A percentile compares a stretch with the other conserved stretches of the same genome.
These are phyloP conservation scores for Stagonosporopsis rhizophila DNA, from an alignment of 2,329 filamentous ascomycete species.

Conservation along the genomic window DNA sequence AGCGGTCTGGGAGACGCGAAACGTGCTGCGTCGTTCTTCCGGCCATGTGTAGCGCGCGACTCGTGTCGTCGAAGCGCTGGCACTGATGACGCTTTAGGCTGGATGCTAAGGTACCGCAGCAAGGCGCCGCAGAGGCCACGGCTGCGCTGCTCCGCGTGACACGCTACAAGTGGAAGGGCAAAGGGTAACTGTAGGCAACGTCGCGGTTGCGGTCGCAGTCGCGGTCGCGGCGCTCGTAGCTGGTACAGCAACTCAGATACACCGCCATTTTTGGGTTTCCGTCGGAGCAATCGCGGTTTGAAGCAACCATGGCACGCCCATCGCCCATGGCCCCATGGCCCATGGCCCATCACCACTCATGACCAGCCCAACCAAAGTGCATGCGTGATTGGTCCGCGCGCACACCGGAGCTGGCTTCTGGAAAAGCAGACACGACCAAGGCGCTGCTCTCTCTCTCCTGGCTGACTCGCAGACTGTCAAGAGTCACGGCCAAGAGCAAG, in stretches of 20 bases:
- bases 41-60: constrained; percentile 64
- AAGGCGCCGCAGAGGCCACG: constrained; percentile 24
- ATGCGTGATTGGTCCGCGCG: constrained; percentile 29
- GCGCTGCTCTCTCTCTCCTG: too few species aligned
- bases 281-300: constrained; percentile 37
- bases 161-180: neutral
- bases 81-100: constrained; percentile 25
- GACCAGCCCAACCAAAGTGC: constrained; percentile 22
- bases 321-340: too few species aligned
- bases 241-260: constrained; percentile 17
- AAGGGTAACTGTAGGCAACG: constrained; percentile 1
- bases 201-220: constrained; percentile 3
- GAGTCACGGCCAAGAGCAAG: constrained; percentile 1
- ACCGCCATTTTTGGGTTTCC: constrained; percentile 40
- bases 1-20: constrained; percentile 32
- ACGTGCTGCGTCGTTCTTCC: constrained; percentile 36
- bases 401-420: constrained; percentile 34
- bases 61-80: constrained; percentile 63
- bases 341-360: constrained; percentile 21
- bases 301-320: constrained; percentile 32
- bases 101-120: constrained; percentile 31
- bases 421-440: constrained; percentile 36
- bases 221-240: too few species aligned
- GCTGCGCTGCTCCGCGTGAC: constrained; percentile 15
- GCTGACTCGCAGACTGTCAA: constrained; percentile 38